These are phyloP conservation scores for Terfezia boudieri DNA, from an alignment of 495 filamentous ascomycete genomes.

Conservation along the genomic window DNA sequence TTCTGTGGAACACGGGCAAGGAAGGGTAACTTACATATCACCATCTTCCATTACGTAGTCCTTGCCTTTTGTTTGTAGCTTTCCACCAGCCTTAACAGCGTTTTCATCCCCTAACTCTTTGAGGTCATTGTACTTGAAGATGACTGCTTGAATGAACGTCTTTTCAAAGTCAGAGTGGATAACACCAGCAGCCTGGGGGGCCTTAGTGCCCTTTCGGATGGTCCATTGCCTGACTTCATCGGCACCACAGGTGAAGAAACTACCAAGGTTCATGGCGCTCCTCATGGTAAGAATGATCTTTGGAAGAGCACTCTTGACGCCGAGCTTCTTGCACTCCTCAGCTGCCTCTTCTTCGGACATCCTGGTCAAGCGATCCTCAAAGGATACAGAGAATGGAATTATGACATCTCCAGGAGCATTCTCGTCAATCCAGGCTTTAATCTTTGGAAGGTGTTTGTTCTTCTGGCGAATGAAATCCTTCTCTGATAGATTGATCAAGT, in stretches of 20 bases:
- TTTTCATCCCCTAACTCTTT: slow-evolving; percentile 76
- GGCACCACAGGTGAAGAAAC: slow-evolving; percentile 92
- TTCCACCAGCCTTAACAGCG: slow-evolving; percentile 75
- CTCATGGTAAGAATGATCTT: slow-evolving; percentile 94
- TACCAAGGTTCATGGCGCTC: slow-evolving; percentile 62
- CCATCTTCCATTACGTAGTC: slow-evolving; percentile 73
- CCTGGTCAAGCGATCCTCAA: slow-evolving; percentile 74
- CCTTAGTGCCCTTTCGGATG: slow-evolving; percentile 87
- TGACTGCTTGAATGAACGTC: slow-evolving; percentile 93
- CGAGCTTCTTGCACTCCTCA: slow-evolving; percentile 71
- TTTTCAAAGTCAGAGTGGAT: slow-evolving; percentile 99
- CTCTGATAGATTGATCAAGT: slow-evolving; percentile 90
- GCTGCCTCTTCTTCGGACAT: slow-evolving; percentile 56
- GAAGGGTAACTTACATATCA: slow-evolving; percentile 26
- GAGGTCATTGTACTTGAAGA: slow-evolving; percentile 62
- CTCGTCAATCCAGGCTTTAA: slow-evolving; percentile 82
- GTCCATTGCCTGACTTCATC: slow-evolving; percentile 99
- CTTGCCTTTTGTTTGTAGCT: slow-evolving; percentile 97
- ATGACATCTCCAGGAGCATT: slow-evolving; percentile 71
- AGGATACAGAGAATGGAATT: slow-evolving; percentile 74
- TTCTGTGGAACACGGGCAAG: slow-evolving; percentile 3
- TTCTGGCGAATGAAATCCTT: slow-evolving; percentile 96
- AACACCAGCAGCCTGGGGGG: slow-evolving; percentile 87
- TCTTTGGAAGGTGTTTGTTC: slow-evolving; percentile 92
- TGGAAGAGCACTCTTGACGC: slow-evolving; percentile 59